Conservation (phyloP, 495 filamentous ascomycete species). For the Annulohypoxylon bovei region DNA sequence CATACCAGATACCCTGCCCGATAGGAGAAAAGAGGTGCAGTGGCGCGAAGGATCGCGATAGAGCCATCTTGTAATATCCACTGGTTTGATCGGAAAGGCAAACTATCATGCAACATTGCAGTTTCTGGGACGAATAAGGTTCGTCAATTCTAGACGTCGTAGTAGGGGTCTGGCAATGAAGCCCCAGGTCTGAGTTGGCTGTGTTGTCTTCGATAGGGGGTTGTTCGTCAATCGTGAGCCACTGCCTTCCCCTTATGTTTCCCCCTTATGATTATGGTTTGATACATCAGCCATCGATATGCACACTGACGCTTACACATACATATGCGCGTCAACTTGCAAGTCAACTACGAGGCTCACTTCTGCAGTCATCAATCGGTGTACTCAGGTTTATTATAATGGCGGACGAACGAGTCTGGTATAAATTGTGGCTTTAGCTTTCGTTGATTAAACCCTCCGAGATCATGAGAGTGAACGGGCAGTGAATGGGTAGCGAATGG, state of each 20-base stretch:
- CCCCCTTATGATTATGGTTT: slow-evolving; percentile 3
- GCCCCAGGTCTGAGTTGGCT: slow-evolving; percentile 10
- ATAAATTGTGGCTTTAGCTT: slow-evolving; percentile 30
- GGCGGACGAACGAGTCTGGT: slow-evolving; percentile 9
- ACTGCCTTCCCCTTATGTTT: background rate
- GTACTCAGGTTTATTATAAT: background rate
- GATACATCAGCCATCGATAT: slow-evolving; percentile 9
- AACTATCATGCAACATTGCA: slow-evolving; percentile 29
- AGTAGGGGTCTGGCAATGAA: slow-evolving; percentile 22
- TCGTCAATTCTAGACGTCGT: slow-evolving; percentile 24
- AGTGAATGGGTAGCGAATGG: background rate
- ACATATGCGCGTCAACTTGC: background rate
- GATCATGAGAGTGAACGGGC: slow-evolving; percentile 4
- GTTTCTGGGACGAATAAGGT: slow-evolving; percentile 28
- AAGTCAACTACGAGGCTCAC: background rate
- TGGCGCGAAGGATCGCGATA: slow-evolving; percentile 24
- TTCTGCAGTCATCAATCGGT: background rate
- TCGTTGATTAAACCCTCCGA: slow-evolving; percentile 30
- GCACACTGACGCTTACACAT: background rate
- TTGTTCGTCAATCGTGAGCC: background rate
- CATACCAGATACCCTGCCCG: slow-evolving; percentile 7
- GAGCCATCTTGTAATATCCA: slow-evolving; percentile 31
- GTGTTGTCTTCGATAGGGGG: slow-evolving; percentile 16
- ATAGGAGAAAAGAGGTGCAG: slow-evolving; percentile 11
- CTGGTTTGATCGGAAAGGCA: slow-evolving; percentile 32